Conservation (phyloP, 1,139 yeast species). For the Arxiozyma bovina region DNA sequence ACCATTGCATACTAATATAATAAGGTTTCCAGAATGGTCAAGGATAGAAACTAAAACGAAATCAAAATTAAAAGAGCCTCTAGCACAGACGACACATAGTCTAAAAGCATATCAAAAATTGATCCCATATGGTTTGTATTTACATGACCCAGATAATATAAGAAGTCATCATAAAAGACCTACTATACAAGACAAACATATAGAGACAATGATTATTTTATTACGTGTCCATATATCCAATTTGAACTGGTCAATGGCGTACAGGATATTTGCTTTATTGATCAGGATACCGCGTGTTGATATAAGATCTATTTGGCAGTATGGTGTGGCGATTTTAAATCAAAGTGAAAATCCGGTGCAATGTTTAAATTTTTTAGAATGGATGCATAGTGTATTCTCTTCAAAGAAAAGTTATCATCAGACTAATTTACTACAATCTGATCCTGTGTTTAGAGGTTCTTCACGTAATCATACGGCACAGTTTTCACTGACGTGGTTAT, state of each 20-base stretch:
- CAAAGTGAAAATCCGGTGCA: conserved; percentile 9
- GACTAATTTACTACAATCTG: conserved; percentile 17
- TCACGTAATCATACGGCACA: conserved; percentile 32
- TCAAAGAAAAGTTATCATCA: conserved; percentile 20
- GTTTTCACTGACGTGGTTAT: conserved; percentile 31
- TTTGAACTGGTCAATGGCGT: conserved; percentile 48
- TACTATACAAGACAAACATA: conserved; percentile 18
- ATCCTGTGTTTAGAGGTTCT: conserved; percentile 34
- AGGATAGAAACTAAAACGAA: conserved; percentile 9
- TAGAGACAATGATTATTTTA: conserved; percentile 26
- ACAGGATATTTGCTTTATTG: conserved; percentile 42
- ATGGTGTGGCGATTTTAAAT: conserved; percentile 40
- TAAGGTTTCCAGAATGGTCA: conserved; percentile 13
- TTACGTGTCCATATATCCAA: conserved; percentile 36
- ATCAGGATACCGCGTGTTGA: conserved; percentile 44
- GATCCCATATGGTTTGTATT: neutral
- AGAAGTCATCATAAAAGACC: neutral
- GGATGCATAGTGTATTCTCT: conserved; percentile 27
- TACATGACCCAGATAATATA: neutral
- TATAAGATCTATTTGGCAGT: conserved; percentile 48
- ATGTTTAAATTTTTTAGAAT: conserved; percentile 24
- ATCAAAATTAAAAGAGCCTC: conserved; percentile 10
- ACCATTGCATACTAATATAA: conserved; percentile 14
- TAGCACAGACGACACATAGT: conserved; percentile 20
- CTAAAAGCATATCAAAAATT: conserved; percentile 15